Conservation (phyloP, 768 basidiomycete genomes). For the Tricholoma furcatifolium region DNA sequence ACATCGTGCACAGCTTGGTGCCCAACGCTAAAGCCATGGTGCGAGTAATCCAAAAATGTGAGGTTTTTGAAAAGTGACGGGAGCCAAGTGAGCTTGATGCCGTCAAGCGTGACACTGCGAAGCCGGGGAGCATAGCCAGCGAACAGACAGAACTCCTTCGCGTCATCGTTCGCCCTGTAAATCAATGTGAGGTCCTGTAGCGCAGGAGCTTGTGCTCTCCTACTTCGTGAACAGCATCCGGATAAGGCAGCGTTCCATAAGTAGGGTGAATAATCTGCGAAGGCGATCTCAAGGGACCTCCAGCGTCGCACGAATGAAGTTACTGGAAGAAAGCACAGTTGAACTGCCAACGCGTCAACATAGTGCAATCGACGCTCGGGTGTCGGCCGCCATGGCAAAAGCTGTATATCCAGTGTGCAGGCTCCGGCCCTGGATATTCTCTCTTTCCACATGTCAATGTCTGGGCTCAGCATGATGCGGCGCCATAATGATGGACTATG, state of each 20-base stretch:
- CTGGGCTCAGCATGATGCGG: slow-evolving; percentile 47
- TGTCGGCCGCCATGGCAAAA: slow-evolving; percentile 33
- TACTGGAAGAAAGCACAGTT: slow-evolving; percentile 62
- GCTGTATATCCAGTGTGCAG: slow-evolving; percentile 60
- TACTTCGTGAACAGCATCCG: slow-evolving; percentile 40
- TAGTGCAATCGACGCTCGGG: slow-evolving; percentile 29
- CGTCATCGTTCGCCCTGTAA: slow-evolving; percentile 66
- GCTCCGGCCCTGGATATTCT: slow-evolving; percentile 58
- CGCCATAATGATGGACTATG: slow-evolving; percentile 67
- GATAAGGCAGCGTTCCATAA: slow-evolving; percentile 70
- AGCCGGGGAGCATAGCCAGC: slow-evolving; percentile 59
- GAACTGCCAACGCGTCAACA: slow-evolving; percentile 46
- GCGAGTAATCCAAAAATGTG: slow-evolving; percentile 66
- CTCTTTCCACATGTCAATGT: slow-evolving; percentile 60
- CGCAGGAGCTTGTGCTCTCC: slow-evolving; percentile 33
- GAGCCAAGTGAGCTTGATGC: slow-evolving; percentile 61
- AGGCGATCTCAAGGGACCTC: slow-evolving; percentile 61
- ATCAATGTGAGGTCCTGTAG: slow-evolving; percentile 58
- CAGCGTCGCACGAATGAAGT: slow-evolving; percentile 50
- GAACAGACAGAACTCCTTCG: slow-evolving; percentile 67
- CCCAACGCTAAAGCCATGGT: slow-evolving; percentile 65
- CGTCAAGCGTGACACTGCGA: slow-evolving; percentile 55
- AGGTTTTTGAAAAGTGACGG: slow-evolving; percentile 63
- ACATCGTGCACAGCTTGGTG: slow-evolving; percentile 57
- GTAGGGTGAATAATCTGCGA: slow-evolving; percentile 56